Evolutionary conservation across 2,329 filamentous ascomycete genomes (phyloP), one percentile per base, ranked within the genome.

Genomic region (Exophiala sideris): DNA sequence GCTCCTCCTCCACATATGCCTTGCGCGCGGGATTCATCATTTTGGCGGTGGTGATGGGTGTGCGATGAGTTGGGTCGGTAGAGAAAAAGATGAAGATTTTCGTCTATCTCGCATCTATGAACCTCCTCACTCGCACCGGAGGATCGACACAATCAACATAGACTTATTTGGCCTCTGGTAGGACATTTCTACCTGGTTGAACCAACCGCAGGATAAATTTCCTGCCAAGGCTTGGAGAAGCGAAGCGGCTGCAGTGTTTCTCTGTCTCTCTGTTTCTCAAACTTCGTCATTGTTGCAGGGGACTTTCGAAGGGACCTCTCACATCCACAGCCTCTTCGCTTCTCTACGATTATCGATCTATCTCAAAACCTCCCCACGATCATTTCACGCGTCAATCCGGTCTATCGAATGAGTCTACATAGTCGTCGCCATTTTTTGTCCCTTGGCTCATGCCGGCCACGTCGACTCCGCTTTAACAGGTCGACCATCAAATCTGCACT

Each of bases 1-100:
- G 83, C 85, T 18, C 16, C 68, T 96, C 92, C 79, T 97, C 92
- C 61, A 97, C 91, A 72, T 95, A 96, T 39, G 92, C 92, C 73
- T 92, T 87, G 62, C 94, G 84, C 70, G 92, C 85, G 54, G 92
- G 92, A 77, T 96, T 92, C 76, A 95, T 80, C 70, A 74, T 80
- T 68, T 67, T 73, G 57, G 14, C 21, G 41, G 48, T 8, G 39
- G 9, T 20, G n/a, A 44, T n/a, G 20, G n/a, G 21, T 14, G 8
- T 4, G 21, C 8, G 20, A 4, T 12, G 12, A 12, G 8, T 7
- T 3, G 41, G 20, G 6, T 14, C n/a, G 20, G 8, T 14, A 6
- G 14, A 12, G 20, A 11, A 38, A 10, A 11, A 38, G 14, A 10
- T 32, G 21, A 32, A 18, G 21, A 18, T n/a, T 14, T 32, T 3